Percentiles rank a stretch among this genome's conserved stretches.
These are phyloP conservation scores for Coniferiporia sulphurascens DNA, from an alignment of 1,284 basidiomycete species.

Conservation along the genomic window DNA sequence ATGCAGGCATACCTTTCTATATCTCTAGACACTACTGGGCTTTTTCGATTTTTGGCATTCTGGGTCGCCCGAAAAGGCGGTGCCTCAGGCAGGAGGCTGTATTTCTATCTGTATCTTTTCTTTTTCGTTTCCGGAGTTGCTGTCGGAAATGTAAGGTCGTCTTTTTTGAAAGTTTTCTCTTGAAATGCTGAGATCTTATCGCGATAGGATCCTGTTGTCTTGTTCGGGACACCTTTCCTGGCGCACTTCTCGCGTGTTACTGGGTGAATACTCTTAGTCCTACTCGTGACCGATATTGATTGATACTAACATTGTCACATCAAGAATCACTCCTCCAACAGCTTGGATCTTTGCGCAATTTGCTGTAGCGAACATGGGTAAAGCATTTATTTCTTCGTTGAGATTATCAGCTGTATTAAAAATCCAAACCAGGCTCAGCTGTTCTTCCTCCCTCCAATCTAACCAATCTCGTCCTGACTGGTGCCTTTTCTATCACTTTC, in stretches of 20 bases:
- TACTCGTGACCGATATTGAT: neutral
- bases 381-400: conserved; percentile 40
- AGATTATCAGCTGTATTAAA: conserved; percentile 32
- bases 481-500: conserved; percentile 16
- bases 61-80: conserved; percentile 81
- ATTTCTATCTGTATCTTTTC: conserved; percentile 75
- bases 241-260: conserved; percentile 81
- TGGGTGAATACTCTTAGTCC: conserved; percentile 36
- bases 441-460: conserved; percentile 40
- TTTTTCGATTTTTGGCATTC: conserved; percentile 84
- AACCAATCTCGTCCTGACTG: conserved; percentile 41
- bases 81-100: conserved; percentile 64
- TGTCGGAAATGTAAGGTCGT: conserved; percentile 69
- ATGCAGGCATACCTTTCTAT: conserved; percentile 86
- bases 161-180: neutral
- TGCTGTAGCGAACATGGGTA: conserved; percentile 76
- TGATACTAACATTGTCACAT: neutral
- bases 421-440: conserved; percentile 29
- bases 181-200: neutral
- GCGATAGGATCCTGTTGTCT: conserved; percentile 72
- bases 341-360: conserved; percentile 71
- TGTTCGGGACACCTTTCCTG: conserved; percentile 83
- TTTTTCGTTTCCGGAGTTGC: conserved; percentile 75
- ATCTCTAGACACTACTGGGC: conserved; percentile 85
- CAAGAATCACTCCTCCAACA: conserved; percentile 47